These are phyloP conservation scores for Monosporascus sp. DNA, from an alignment of 2,329 filamentous ascomycete species.

Conservation along the genomic window DNA sequence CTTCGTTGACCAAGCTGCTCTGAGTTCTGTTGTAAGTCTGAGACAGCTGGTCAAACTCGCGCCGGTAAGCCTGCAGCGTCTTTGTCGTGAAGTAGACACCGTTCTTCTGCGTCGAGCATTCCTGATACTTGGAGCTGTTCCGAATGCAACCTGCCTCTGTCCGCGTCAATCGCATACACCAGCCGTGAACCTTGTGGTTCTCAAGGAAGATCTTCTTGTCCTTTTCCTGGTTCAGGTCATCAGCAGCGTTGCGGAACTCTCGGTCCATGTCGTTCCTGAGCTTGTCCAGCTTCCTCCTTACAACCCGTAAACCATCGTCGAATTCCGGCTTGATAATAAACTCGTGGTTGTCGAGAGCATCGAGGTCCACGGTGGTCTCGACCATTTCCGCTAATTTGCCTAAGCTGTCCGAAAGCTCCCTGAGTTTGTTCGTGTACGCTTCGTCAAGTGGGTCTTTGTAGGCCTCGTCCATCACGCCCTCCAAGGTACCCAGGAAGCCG, in stretches of 20 bases:
- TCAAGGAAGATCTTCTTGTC: constrained; percentile 99
- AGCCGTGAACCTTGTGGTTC: constrained; percentile 92
- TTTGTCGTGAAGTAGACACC: constrained; percentile 96
- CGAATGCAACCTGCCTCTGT: constrained; percentile 90
- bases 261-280: constrained; percentile 75
- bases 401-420: constrained; percentile 70
- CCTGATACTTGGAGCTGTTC: constrained; percentile 83
- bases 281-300: constrained; percentile 85
- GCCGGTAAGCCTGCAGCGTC: constrained; percentile 70
- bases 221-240: constrained; percentile 83
- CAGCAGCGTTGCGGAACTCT: constrained; percentile 72
- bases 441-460: constrained; percentile 84
- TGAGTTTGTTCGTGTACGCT: constrained; percentile 81
- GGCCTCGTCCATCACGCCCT: constrained; percentile 90
- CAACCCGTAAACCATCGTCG: constrained; percentile 81
- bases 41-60: constrained; percentile 90
- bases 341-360: constrained; percentile 93
- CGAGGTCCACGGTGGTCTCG: constrained; percentile 93
- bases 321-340: constrained; percentile 99
- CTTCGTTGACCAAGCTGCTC: constrained; percentile 82
- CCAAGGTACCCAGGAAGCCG: constrained; percentile 81
- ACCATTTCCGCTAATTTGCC: constrained; percentile 95
- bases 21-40: constrained; percentile 95
- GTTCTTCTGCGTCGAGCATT: constrained; percentile 98
- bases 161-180: constrained; percentile 90